Evolutionary conservation across 768 basidiomycete species (phyloP), one percentile per base, ranked within the genome.

Genomic region (Wakefieldia striispora): DNA sequence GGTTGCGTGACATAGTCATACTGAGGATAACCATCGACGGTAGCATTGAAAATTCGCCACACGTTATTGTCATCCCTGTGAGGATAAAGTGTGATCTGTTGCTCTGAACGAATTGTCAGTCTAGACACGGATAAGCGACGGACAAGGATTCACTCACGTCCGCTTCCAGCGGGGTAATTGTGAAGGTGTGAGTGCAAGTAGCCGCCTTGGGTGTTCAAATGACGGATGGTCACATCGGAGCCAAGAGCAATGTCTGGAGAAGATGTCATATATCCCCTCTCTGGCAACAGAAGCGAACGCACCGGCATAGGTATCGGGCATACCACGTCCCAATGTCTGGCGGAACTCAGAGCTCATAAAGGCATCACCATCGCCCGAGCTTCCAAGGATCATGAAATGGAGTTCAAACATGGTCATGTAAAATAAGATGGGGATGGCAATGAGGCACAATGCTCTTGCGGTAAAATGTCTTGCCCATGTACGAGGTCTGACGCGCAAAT

Each of bases 281-380:
- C 6, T 1, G 27, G 47, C n/a, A 35, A 43, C n/a, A 11, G n/a
- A 44, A 6, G 13, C 19, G n/a, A 42, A 55, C 82, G 51, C 50
- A 91, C 91, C 88, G 23, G 94, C 91, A 67, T 76, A 94, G 0
- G 95, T 98, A 66, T 99, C 94, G 11, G 78, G 76, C 97, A 98
- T 97, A 7, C 86, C 82, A 38, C 84, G 84, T 14, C 84, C 77
- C 12, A 99, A 75, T 0, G 95, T 97, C 63, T 98, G 95, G 70
- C 97, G 95, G 73, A 99, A 99, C 65, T 94, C 95, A 3, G 93
- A 91, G 72, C 91, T 95, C 97, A 99, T 99, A 70, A 99, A 99
- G 1, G 95, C 94, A 65, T 98, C 97, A 0, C 97, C 97, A 45
- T 98, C 95, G 27, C 97, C 97, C 2, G 90, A 88, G 68, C 87